These are phyloP conservation scores for Rhodosorus marinus DNA, from an alignment of 23 red algal species.

Conservation along the genomic window DNA sequence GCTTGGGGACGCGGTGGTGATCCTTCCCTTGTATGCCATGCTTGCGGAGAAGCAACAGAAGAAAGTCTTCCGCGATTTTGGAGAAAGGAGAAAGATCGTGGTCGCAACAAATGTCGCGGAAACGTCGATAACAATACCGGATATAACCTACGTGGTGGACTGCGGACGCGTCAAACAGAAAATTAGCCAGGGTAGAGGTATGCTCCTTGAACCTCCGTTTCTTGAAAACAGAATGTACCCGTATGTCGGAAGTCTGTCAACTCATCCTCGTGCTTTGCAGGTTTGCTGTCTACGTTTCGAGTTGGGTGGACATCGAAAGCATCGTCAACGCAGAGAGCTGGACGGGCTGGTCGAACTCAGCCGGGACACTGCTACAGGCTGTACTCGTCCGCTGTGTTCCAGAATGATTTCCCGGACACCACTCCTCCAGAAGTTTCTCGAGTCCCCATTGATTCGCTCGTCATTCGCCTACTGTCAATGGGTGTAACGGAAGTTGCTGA, in stretches of 20 bases:
- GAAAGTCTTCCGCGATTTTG: slow-evolving; percentile 38
- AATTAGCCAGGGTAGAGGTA: no score
- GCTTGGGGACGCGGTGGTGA: slow-evolving; percentile 26
- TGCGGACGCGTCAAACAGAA: slow-evolving; percentile 16
- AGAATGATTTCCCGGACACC: slow-evolving; percentile 30
- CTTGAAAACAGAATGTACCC: no score
- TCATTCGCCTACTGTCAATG: slow-evolving; percentile 50
- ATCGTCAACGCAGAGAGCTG: slow-evolving; percentile 10
- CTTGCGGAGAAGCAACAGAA: slow-evolving; percentile 22
- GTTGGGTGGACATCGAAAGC: slow-evolving; percentile 4
- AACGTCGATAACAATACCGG: slow-evolving; percentile 21
- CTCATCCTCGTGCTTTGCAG: slow-evolving; percentile 44
- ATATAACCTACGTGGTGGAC: slow-evolving; percentile 14
- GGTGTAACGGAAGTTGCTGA: slow-evolving; percentile 23
- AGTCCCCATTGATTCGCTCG: slow-evolving; percentile 45
- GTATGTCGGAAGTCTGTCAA: no score
- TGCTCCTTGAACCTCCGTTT: no score
- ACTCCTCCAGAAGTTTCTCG: slow-evolving; percentile 33
- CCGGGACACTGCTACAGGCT: slow-evolving; percentile 26
- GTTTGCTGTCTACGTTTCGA: slow-evolving; percentile 21
- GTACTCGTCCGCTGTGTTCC: slow-evolving; percentile 39
- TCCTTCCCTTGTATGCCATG: slow-evolving; percentile 41
- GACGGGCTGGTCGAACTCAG: slow-evolving; percentile 15
- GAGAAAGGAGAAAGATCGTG: slow-evolving; percentile 2
- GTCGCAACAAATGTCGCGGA: slow-evolving; percentile 33